Conservation (phyloP, 2,329 filamentous ascomycete species). For the Fusarium torreyae region DNA sequence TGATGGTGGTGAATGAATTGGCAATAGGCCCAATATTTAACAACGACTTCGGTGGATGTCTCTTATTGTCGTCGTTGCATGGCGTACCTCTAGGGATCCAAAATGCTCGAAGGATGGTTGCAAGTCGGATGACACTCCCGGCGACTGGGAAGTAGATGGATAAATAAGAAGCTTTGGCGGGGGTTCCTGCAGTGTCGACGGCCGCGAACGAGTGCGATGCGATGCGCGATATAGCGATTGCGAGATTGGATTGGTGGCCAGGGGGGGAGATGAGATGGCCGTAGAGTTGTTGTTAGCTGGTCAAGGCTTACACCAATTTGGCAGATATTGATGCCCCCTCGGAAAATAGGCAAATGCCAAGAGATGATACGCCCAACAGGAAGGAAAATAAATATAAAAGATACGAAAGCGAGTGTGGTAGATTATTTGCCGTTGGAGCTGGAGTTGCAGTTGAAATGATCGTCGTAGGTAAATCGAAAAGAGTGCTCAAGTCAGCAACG, state of each 20-base stretch:
- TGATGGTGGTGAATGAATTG: slow-evolving; percentile 1
- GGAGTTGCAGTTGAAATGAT: slow-evolving; percentile 35
- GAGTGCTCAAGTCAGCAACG: slow-evolving; percentile 26
- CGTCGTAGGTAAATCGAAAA: slow-evolving; percentile 29
- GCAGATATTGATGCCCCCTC: slow-evolving; percentile 23
- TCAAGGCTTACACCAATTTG: slow-evolving; percentile 15
- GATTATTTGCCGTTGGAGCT: slow-evolving; percentile 8
- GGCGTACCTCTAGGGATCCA: slow-evolving; percentile 2
- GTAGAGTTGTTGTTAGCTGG: slow-evolving; percentile 19
- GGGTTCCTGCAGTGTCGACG: slow-evolving; percentile 12
- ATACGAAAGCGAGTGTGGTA: slow-evolving; percentile 21
- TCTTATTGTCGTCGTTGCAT: slow-evolving; percentile 34
- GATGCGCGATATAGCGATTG: slow-evolving; percentile 31
- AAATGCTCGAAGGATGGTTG: slow-evolving; percentile 3
- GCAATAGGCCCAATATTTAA: slow-evolving; percentile 22
- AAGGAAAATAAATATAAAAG: neutral
- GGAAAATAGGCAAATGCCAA: slow-evolving; percentile 19
- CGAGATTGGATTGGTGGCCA: slow-evolving; percentile 36
- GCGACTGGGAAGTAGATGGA: slow-evolving; percentile 9
- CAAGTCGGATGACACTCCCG: slow-evolving; percentile 8
- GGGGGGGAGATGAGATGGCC: slow-evolving; percentile 37
- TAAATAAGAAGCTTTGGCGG: slow-evolving; percentile 33
- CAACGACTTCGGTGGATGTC: slow-evolving; percentile 9
- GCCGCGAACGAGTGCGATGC: slow-evolving; percentile 28
- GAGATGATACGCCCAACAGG: slow-evolving; percentile 5